Evolutionary conservation across 129 eudicot genomes (phyloP), one percentile per base, ranked within the genome.

Genomic region (Flaveria ramosissima): DNA sequence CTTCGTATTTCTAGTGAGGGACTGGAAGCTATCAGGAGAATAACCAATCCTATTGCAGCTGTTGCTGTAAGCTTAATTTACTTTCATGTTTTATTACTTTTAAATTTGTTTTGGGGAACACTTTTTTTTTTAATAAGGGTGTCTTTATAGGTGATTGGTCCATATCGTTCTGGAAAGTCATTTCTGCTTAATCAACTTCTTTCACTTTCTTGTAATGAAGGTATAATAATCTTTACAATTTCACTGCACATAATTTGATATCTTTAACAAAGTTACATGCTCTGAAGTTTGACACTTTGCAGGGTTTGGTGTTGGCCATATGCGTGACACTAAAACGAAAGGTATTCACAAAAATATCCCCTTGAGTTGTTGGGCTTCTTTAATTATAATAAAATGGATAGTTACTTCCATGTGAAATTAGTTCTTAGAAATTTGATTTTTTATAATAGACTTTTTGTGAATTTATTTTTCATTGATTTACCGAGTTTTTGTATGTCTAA

Each of bases 291-390:
- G 69, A 82, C 23, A 6, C 53, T 74, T 77, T 80, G 78, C 90
- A 95, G 99, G 99, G 71, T 95, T 95, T 88, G 99, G 99, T 67
- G 99, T 95, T 73, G 99, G 99, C 50, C 99, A 91, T 80, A 85
- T 95, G 99, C 97, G 99, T 61, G 99, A 95, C 83, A 95, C 99
- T 12, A 87, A 95, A 83, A 95, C 99, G 23, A 95, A 95, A 94
- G 98, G 98, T 93, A 84, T 63, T 23, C 67, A 17, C 53, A 14
- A 2, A 48, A 45, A 63, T 71, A 39, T 53, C 15, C 41, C 30
- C 27, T 27, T 24, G 16, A 43, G 15, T 57, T 71, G 24, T 50
- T 20, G 51, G 4, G 47, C 3, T 19, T 60, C 15, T n/a, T 53
- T 52, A 51, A 16, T 70, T 70, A 15, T 68, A 20, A 39, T 53